Conservation (phyloP, 306 rosid species). For the Trichosanthes cucumerina region DNA sequence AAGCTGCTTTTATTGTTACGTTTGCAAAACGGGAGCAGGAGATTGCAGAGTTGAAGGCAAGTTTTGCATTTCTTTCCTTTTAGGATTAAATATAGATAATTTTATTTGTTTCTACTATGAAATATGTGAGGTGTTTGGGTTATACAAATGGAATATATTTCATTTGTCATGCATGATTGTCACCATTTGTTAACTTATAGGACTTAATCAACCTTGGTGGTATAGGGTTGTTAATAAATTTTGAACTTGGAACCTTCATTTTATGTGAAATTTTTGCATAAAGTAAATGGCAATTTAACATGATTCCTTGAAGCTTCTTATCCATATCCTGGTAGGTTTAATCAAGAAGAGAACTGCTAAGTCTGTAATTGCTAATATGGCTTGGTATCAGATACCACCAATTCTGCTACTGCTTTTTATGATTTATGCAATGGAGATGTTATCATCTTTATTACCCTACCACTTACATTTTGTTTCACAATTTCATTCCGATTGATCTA, state of each 20-base stretch:
- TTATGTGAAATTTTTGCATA: background rate
- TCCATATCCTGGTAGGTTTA: background rate
- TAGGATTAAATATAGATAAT: background rate
- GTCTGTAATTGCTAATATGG: background rate
- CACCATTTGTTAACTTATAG: background rate
- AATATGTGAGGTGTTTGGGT: background rate
- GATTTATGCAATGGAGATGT: background rate
- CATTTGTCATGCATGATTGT: background rate
- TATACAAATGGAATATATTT: background rate
- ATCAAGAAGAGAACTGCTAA: background rate
- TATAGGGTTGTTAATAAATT: background rate
- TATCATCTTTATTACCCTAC: background rate
- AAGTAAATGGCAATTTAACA: background rate
- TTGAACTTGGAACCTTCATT: background rate
- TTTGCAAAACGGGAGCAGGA: constrained; percentile 94
- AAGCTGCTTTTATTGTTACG: constrained; percentile 88
- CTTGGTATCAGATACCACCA: background rate
- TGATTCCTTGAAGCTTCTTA: background rate
- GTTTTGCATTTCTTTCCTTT: background rate
- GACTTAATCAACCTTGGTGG: background rate
- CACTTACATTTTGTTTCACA: constrained; percentile 4
- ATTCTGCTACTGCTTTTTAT: background rate
- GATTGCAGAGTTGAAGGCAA: constrained; percentile 84
- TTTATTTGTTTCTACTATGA: background rate
- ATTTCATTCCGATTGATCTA: background rate